Percentiles rank a stretch among this genome's conserved stretches.
Conservation (phyloP, 768 basidiomycete genomes). For the Tremella yokohamensis region DNA sequence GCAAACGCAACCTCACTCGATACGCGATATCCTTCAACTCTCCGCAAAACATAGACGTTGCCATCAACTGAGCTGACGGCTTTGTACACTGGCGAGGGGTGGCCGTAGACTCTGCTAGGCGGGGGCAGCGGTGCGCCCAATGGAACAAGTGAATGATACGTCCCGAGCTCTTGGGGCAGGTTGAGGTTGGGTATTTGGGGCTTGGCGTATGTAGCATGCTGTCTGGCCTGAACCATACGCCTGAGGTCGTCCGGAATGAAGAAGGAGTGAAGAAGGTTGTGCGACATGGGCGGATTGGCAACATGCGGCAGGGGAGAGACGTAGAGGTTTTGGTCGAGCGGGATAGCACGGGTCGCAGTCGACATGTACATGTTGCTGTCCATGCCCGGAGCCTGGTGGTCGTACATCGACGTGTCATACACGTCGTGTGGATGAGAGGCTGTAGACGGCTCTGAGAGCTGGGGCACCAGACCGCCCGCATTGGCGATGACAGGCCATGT, state of each 20-base stretch:
- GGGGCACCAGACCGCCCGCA: neutral
- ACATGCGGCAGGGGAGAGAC: conserved; percentile 63
- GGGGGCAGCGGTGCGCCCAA: conserved; percentile 59
- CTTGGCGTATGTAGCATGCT: conserved; percentile 43
- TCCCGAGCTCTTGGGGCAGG: conserved; percentile 81
- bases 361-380: conserved; percentile 38
- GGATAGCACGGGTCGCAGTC: conserved; percentile 54
- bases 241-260: conserved; percentile 74
- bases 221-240: conserved; percentile 46
- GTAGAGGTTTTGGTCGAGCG: conserved; percentile 93
- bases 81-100: conserved; percentile 78
- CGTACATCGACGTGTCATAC: conserved; percentile 15
- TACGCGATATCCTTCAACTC: conserved; percentile 81
- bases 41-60: conserved; percentile 67
- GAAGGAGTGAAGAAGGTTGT: conserved; percentile 55
- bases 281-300: conserved; percentile 56
- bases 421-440: neutral
- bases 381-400: conserved; percentile 12
- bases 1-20: conserved; percentile 75
- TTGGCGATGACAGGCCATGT: conserved; percentile 1
- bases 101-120: conserved; percentile 68
- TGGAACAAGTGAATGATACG: conserved; percentile 81
- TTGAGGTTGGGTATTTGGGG: neutral
- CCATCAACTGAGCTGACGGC: conserved; percentile 77
- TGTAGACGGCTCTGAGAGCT: neutral